These are phyloP conservation scores for Colletotrichum musae DNA, from an alignment of 2,329 filamentous ascomycete genomes.

Conservation along the genomic window DNA sequence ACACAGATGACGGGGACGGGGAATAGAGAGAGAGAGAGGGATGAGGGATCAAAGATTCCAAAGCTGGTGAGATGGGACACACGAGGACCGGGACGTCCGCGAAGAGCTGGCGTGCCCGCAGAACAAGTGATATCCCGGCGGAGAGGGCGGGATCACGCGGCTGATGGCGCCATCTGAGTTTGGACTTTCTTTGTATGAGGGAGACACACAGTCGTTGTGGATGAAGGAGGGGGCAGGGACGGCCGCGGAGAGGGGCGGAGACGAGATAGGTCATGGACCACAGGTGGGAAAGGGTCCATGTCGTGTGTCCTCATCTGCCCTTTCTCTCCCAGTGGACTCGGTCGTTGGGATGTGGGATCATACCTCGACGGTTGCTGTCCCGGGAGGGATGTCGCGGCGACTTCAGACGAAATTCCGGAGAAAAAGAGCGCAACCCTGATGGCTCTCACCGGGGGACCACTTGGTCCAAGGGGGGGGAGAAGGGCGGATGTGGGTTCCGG, in stretches of 20 bases:
- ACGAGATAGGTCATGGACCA: not conserved
- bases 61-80: conserved; percentile 1
- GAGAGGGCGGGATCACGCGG: conserved; percentile 25
- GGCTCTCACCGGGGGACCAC: not conserved
- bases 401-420: conserved; percentile 6
- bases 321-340: not conserved
- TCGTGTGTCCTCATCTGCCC: not conserved
- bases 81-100: not conserved
- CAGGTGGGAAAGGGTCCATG: not conserved
- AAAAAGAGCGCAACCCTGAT: not conserved
- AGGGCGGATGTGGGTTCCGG: not conserved
- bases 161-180: conserved; percentile 26
- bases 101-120: not conserved
- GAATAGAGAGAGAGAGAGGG: too few relatives aligned
- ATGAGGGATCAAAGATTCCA: not conserved
- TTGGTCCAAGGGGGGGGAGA: not conserved
- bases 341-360: not conserved
- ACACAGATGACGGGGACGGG: too few relatives aligned
- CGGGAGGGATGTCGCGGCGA: not conserved
- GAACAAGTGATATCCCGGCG: not conserved
- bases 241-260: not conserved
- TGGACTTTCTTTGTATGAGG: conserved; percentile 15
- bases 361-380: too few relatives aligned
- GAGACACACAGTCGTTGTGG: not conserved
- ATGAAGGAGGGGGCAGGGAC: not conserved